These are phyloP conservation scores for Fusarium mexicanum DNA, from an alignment of 2,329 filamentous ascomycete species.

Conservation along the genomic window DNA sequence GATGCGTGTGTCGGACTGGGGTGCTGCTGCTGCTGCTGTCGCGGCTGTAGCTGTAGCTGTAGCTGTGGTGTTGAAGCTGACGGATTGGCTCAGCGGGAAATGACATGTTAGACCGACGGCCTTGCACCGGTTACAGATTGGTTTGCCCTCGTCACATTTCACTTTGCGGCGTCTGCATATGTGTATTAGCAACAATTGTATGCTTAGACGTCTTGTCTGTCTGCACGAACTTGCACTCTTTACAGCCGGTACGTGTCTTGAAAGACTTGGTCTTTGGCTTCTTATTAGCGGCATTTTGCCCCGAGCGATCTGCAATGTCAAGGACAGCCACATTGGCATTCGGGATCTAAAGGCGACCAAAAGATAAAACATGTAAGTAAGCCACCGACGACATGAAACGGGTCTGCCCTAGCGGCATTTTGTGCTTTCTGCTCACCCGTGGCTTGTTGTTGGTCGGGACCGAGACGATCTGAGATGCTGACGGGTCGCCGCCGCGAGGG, in stretches of 20 bases:
- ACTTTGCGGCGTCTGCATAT: conserved; percentile 35
- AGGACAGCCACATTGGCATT: conserved; percentile 21
- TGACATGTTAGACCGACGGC: conserved; percentile 20
- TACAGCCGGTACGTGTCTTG: conserved; percentile 36
- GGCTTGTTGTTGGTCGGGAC: neutral
- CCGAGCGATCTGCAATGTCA: conserved; percentile 10
- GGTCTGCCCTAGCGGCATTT: neutral
- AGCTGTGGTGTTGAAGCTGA: neutral
- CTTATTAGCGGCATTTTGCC: neutral
- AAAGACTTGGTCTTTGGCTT: conserved; percentile 26
- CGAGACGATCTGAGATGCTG: neutral
- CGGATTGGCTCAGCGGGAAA: conserved; percentile 11
- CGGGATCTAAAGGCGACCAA: neutral
- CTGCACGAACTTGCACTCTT: conserved; percentile 36
- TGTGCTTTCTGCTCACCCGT: neutral
- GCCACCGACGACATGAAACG: neutral
- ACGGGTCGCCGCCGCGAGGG: neutral
- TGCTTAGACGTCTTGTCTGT: neutral
- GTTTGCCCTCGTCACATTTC: conserved; percentile 39
- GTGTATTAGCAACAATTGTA: neutral
- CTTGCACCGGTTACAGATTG: conserved; percentile 30
- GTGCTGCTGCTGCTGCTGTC: neutral
- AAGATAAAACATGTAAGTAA: neutral
- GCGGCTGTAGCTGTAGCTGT: neutral
- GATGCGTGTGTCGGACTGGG: conserved; percentile 22